Evolutionary conservation across 2,329 filamentous ascomycete genomes (phyloP), one percentile per base, ranked within the genome.

Genomic region (Fusarium sp.): DNA sequence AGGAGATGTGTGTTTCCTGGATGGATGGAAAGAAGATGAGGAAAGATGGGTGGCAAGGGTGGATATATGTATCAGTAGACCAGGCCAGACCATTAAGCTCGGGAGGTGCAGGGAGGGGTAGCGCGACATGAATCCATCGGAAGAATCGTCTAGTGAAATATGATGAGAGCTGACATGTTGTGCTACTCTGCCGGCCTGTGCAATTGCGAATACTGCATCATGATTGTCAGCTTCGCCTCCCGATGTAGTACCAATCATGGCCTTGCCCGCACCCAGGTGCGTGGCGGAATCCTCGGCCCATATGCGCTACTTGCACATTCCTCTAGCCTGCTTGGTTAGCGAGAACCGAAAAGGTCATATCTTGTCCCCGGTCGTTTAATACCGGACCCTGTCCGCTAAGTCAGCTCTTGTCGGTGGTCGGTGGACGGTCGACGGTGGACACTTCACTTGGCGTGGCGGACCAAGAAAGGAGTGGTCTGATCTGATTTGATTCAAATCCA

Each of bases 151-250:
- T 50, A 65, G 48, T 66, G 14, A 27, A 45, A 73, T 52, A 68
- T 75, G 73, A 75, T 71, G 62, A 63, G 59, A 73, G 68, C 73
- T 75, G 69, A 76, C 71, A 72, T 71, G 68, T 68, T 35, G 72
- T 76, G 64, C 64, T 63, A 64, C 69, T 45, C 54, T 22, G 59
- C 27, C 54, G 24, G 59, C 27, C 60, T 45, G 62, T 61, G 43
- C 37, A 58, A 70, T 70, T 52, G 72, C 62, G 73, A 67, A 63
- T 74, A 27, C 65, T 62, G 52, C 20, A 69, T 67, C 56, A 71
- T 68, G 71, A 71, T 76, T 59, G 71, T 76, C 76, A 76, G 68
- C 75, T 67, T 73, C 64, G 69, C 68, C 68, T 70, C 76, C 69
- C 60, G 67, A 69, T 52, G 63, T 68, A 72, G 71, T 75, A 68